Base-by-base conservation (phyloP, 129 eudicot genomes). In the Artemisia argyi region DNA sequence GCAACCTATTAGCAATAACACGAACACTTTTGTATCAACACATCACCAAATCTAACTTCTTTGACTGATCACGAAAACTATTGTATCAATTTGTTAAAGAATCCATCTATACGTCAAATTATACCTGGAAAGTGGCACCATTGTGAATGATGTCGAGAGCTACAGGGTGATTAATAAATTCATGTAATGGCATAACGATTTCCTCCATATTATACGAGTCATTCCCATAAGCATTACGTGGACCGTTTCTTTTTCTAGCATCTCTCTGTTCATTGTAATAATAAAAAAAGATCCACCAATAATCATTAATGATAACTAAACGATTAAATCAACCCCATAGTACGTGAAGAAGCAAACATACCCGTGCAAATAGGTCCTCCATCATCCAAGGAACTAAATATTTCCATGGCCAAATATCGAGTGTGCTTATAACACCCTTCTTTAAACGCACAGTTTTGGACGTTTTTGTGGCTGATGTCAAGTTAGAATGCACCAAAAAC, bases 371-470 rank as follows among this genome's bases (percentile, higher is more conserved):
- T 22, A 95, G 84, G 67, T 95, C 97, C 78, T 86, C 94, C 80
- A 87, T 86, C 96, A 95, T 90, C 97, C 97, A 95, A 56, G 99
- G 99, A 64, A 95, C 99, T 86, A 95, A 76, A 83, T 88, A 88
- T 80, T 95, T 95, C 99, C 99, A 95, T 11, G 97, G 99, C 99
- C 99, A 95, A 54, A 95, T 90, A 66, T 90, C 96, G 26, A 95
- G 82, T 3, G 99, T 90, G 81, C 97, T 90, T 64, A 86, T 69
- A 59, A 82, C 91, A 61, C 69, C 68, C 16, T 46, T 81, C 78
- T 79, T 88, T 65, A 71, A 63, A 47, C 96, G 97, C 57, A 83
- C 51, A 20, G 81, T 83, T 69, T 62, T 65, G 66, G 85, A 62
- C 77, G 81, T 81, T 82, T 62, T 80, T 65, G 80, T 59, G 32